Evolutionary conservation across 805 yeast species (phyloP).

Genomic region (Wickerhamiella sorbophila): DNA sequence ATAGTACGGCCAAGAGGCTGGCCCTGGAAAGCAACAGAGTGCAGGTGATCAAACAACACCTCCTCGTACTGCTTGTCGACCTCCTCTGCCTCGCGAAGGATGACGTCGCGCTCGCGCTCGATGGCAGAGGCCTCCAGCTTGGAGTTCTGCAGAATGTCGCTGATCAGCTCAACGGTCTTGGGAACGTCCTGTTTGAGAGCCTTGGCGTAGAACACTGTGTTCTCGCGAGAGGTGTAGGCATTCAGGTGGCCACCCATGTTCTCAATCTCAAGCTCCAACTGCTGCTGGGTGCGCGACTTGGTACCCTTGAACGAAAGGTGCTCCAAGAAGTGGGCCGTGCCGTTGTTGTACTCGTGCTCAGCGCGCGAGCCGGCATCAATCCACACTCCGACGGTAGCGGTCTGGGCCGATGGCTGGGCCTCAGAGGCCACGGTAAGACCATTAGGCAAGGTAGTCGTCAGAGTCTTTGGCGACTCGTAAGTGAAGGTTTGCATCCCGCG

Average conservation of each 20-base stretch:
- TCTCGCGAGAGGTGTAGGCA: constrained; percentile 97
- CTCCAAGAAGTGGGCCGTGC: constrained; percentile 95
- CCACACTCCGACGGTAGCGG: constrained; percentile 98
- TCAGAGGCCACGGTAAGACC: constrained; percentile 94
- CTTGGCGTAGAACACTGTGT: constrained; percentile 92
- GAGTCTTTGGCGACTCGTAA: constrained; percentile 31
- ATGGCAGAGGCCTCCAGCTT: constrained; percentile 70
- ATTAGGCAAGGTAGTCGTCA: constrained; percentile 66
- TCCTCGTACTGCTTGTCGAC: constrained; percentile 98
- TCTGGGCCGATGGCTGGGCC: constrained; percentile 66
- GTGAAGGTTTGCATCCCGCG: constrained; percentile 18
- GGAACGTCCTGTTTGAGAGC: constrained; percentile 70
- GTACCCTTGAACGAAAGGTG: constrained; percentile 97
- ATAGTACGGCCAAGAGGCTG: constrained; percentile 96
- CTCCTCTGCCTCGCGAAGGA: constrained; percentile 91
- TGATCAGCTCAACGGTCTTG: constrained; percentile 69
- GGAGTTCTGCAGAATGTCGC: constrained; percentile 81
- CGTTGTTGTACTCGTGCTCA: constrained; percentile 68
- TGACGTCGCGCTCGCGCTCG: constrained; percentile 92
- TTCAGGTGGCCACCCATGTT: constrained; percentile 93
- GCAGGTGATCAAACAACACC: constrained; percentile 92
- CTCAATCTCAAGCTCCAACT: constrained; percentile 84
- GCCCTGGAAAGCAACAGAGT: constrained; percentile 75
- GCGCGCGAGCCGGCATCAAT: constrained; percentile 98
- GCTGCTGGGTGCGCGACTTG: constrained; percentile 57